These are phyloP conservation scores for Larix kaempferi DNA, from an alignment of 75 land plant species.

Conservation along the genomic window DNA sequence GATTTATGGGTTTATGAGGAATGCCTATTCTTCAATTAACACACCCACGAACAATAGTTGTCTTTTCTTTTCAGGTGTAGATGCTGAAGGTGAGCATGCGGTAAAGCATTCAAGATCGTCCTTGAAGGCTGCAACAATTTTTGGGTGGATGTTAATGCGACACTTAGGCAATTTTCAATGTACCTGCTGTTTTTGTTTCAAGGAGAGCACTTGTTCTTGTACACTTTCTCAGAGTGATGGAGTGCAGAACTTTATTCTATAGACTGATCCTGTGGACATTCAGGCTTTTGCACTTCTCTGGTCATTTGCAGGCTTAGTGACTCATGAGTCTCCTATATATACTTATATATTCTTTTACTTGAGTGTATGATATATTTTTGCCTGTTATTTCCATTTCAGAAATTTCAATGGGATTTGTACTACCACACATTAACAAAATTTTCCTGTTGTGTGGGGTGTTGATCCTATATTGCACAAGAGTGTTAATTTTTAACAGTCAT, in stretches of 20 bases:
- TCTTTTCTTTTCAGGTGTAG: constrained; percentile 3
- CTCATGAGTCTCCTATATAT: background rate
- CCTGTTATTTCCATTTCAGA: background rate
- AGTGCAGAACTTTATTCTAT: background rate
- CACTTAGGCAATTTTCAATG: constrained; percentile 3
- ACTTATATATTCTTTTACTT: background rate
- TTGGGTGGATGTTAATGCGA: constrained; percentile 3
- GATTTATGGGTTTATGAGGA: background rate
- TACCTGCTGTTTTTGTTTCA: constrained; percentile 2
- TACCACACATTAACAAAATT: background rate
- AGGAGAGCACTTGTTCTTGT: constrained; percentile 3
- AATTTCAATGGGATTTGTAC: background rate
- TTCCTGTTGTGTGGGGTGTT: background rate
- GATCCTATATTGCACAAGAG: background rate
- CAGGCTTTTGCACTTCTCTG: background rate
- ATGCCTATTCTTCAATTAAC: background rate
- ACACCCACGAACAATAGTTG: background rate
- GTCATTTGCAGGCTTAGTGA: background rate
- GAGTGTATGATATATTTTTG: constrained; percentile 1
- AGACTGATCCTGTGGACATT: background rate
- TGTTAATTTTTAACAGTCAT: background rate
- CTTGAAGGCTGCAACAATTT: constrained; percentile 4
- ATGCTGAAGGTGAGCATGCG: background rate
- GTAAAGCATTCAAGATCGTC: background rate
- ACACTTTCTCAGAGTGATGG: background rate